Base-by-base conservation (phyloP, 176 grass and related monocot genomes). In the Triticum timopheevii region DNA sequence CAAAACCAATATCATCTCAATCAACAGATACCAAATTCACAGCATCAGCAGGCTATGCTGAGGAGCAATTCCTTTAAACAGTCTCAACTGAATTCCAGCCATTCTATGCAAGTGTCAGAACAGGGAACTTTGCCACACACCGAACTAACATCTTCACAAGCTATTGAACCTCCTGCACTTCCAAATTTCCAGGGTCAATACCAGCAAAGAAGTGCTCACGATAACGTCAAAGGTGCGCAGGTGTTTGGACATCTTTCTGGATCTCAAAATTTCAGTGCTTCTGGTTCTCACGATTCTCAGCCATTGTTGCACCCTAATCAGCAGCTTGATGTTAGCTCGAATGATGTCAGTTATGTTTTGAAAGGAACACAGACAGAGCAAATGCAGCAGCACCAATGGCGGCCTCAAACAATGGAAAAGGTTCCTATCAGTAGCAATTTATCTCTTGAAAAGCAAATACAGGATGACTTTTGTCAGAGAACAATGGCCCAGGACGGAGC, bases 381-480 rank as follows among this genome's bases (percentile, higher is more conserved):
- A 81, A 79, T 92, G 17, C 54, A 88, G 63, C 91, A 89, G 31
- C 47, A 83, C 78, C 86, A 92, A 45, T 87, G 90, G 83, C 86
- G 69, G 52, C 86, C 94, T 73, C 90, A 92, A 81, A 82, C 78
- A 66, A 77, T 92, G 49, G 84, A 92, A 58, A 95, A 94, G 79
- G 82, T 70, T 80, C 84, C 81, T 77, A 49, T 76, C 50, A 75
- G 84, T 81, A 87, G 79, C 67, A 94, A 93, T 90, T 80, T 78
- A 38, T 87, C 91, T 73, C 64, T 88, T 33, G 92, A 96, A 88
- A 92, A 93, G 56, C 92, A 90, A 71, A 88, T 87, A 38, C 85
- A 97, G 54, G 85, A 87, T 47, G 92, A 94, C 80, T 91, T 91
- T 80, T 84, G 80, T 89, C 93, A 95, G 83, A 93, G 86, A 70